These are phyloP conservation scores for Mortierella sp. DNA, from an alignment of 371 early-diverging fungal genomes.

Conservation along the genomic window DNA sequence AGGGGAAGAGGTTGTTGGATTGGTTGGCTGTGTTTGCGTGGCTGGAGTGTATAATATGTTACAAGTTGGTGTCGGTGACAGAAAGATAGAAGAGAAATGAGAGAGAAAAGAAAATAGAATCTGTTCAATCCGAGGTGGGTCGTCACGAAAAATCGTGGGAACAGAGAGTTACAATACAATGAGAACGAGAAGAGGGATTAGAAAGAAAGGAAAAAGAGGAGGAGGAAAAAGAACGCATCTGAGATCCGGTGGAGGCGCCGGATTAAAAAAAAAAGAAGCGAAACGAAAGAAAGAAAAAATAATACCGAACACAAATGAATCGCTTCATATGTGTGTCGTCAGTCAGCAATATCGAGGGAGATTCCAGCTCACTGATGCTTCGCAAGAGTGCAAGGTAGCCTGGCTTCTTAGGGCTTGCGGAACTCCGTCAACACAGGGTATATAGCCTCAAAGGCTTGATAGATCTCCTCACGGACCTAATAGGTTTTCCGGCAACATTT, in stretches of 20 bases:
- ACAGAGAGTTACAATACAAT: slow-evolving; percentile 10
- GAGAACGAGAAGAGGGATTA: not conserved
- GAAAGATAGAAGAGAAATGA: not conserved
- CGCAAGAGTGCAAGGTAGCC: too few relatives aligned
- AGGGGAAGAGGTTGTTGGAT: too few relatives aligned
- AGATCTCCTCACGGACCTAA: slow-evolving; percentile 96
- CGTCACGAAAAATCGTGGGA: not conserved
- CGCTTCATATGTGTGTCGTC: too few relatives aligned
- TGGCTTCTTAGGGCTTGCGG: slow-evolving; percentile 73
- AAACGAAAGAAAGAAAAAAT: not conserved
- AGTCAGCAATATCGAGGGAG: too few relatives aligned
- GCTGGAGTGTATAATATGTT: not conserved
- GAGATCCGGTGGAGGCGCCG: not conserved
- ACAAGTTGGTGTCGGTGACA: not conserved
- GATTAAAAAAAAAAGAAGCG: not conserved
- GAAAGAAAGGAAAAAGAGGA: not conserved
- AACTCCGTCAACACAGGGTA: slow-evolving; percentile 98
- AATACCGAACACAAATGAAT: too few relatives aligned
- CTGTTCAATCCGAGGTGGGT: too few relatives aligned
- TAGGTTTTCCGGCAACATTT: not conserved
- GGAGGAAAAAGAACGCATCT: not conserved
- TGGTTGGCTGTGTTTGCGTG: not conserved
- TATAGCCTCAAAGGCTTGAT: slow-evolving; percentile 99
- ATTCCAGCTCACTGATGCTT: too few relatives aligned
- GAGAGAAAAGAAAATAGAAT: not conserved